These are phyloP conservation scores for Letharia lupina DNA, from an alignment of 495 filamentous ascomycete genomes.

Conservation along the genomic window DNA sequence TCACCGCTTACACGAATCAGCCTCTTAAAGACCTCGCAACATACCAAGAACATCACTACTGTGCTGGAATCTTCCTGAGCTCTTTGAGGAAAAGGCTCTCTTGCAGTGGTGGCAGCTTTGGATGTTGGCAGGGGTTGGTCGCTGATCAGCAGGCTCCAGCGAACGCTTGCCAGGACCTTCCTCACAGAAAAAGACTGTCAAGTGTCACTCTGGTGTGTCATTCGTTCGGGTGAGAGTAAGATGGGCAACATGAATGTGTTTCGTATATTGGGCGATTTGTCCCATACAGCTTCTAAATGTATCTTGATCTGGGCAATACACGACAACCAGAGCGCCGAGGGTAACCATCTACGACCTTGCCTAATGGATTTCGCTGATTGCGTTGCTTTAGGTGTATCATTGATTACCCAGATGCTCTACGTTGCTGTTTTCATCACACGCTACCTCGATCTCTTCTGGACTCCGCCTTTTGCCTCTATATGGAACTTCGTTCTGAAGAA, in stretches of 20 bases:
- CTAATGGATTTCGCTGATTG: conserved; percentile 10
- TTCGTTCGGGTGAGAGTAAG: not conserved
- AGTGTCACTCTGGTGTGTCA: not conserved
- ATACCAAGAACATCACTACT: not conserved
- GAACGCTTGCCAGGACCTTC: not conserved
- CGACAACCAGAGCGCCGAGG: conserved; percentile 78
- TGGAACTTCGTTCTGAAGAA: conserved; percentile 74
- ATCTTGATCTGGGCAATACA: conserved; percentile 91
- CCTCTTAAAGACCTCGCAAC: not conserved
- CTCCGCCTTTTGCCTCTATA: conserved; percentile 26
- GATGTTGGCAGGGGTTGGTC: not conserved
- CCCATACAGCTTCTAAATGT: conserved; percentile 75
- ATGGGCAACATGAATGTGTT: conserved; percentile 53
- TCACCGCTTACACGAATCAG: not conserved
- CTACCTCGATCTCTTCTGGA: conserved; percentile 72
- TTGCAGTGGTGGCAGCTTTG: not conserved
- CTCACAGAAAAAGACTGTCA: not conserved
- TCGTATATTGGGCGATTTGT: conserved; percentile 71
- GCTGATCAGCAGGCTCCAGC: not conserved
- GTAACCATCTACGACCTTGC: conserved; percentile 34
- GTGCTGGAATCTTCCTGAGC: not conserved
- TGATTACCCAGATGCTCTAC: conserved; percentile 89
- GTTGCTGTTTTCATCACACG: conserved; percentile 74
- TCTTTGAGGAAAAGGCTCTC: not conserved
- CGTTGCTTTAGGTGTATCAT: conserved; percentile 63